Base-by-base conservation (phyloP, 176 grass and related monocot genomes). In the Oryza punctata region DNA sequence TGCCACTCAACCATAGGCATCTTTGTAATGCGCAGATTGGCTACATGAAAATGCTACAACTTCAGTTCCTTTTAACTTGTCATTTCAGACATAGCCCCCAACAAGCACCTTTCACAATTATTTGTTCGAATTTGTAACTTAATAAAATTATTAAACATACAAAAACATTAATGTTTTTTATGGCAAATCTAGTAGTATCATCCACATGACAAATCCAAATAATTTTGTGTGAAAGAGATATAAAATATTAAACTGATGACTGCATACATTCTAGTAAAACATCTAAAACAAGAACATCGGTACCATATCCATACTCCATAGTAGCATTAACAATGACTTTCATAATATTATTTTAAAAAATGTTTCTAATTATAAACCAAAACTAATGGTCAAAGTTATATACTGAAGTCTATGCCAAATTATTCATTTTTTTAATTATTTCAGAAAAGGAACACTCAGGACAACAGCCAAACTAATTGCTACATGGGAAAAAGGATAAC, bases 401-500 rank as follows among this genome's bases (percentile, higher is more conserved):
- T n/a, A 2, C 65, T 67, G n/a, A 75, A 29, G 49, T 45, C 12
- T 4, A 41, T 69, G 16, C 16, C 19, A 11, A 16, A 6, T 41
- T 49, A 70, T 78, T 61, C 18, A 69, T 63, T 70, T 69, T 26
- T 54, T 12, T 28, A 71, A 9, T 63, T 82, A 60, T 69, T 70
- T 60, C 15, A 15, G 26, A 45, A 9, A 72, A 61, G 57, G 14
- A 54, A 43, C 3, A 10, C 45, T 59, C 13, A 1, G 46, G 60
- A 60, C 7, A 32, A 43, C 74, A 7, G 49, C 23, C 13, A 25
- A 60, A 82, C 46, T 19, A 44, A 83, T 66, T 47, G 5, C 19
- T 76, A 76, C 10, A 45, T n/a, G 25, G 46, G 21, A 79, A 72
- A 45, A 45, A 45, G n/a, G 32, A 73, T 75, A 74, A 75, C 61